Percentiles rank a stretch among this genome's conserved stretches.
Evolutionary conservation across 78 protist species (phyloP).

Genomic region (Protostelium mycophagum): DNA sequence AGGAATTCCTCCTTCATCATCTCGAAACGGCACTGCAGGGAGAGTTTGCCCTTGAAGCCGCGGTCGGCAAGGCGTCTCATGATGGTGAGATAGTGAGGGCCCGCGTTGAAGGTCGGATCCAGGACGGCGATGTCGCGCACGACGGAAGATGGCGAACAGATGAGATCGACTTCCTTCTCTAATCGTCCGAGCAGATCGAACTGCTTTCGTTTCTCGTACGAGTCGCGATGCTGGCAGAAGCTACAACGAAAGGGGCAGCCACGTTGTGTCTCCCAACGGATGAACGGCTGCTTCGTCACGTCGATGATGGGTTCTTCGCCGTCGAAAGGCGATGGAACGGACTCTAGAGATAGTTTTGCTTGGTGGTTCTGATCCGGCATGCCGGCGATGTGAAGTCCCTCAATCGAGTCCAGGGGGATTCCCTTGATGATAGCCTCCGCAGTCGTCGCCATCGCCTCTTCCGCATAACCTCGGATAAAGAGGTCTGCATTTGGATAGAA

Average conservation of each 20-base stretch:
- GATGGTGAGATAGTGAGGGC: slow-evolving; percentile 3
- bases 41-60: background rate
- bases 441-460: background rate
- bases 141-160: background rate
- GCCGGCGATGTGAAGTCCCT: slow-evolving; percentile 1
- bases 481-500: slow-evolving; percentile 7
- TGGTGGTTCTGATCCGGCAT: background rate
- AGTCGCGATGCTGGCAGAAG: slow-evolving; percentile 16
- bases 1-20: slow-evolving; percentile 10
- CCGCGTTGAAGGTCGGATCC: slow-evolving; percentile 12
- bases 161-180: background rate
- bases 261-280: slow-evolving; percentile 21
- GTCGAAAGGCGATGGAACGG: slow-evolving; percentile 5
- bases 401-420: background rate
- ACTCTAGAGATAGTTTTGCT: background rate
- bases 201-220: background rate
- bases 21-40: slow-evolving; percentile 9
- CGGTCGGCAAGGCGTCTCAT: background rate
- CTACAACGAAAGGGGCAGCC: slow-evolving; percentile 17
- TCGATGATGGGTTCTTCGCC: background rate
- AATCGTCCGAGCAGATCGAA: background rate
- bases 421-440: too few species aligned
- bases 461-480: slow-evolving; percentile 14
- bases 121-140: slow-evolving; percentile 7
- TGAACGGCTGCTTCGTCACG: slow-evolving; percentile 1